Conservation (phyloP, 176 grass and related monocot species). For the Urochloa ruziziensis region DNA sequence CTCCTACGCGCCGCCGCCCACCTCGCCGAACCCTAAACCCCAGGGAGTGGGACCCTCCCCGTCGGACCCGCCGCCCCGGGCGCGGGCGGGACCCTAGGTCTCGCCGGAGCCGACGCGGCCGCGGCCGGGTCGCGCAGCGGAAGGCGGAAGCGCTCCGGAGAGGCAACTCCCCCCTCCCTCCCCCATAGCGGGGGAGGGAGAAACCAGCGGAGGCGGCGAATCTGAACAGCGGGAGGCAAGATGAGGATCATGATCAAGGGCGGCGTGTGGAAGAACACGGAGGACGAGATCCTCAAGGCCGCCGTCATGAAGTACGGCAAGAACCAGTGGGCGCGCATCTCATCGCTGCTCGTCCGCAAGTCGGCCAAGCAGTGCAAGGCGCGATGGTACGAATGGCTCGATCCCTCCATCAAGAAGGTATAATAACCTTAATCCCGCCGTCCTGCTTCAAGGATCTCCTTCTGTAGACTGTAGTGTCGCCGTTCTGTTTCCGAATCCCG, state of each 20-base stretch:
- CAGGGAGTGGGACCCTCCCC: neutral
- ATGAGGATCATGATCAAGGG: constrained; percentile 96
- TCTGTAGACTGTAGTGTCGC: neutral
- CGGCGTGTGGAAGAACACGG: constrained; percentile 88
- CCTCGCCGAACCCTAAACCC: constrained; percentile 16
- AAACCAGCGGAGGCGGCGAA: neutral
- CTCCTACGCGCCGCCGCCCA: neutral
- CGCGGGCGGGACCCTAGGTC: neutral
- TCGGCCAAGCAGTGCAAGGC: constrained; percentile 89
- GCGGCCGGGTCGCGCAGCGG: neutral
- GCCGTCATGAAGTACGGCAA: constrained; percentile 91
- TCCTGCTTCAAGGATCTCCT: neutral
- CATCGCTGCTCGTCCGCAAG: constrained; percentile 78
- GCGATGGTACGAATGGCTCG: constrained; percentile 88
- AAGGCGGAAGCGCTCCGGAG: neutral
- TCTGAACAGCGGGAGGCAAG: constrained; percentile 13
- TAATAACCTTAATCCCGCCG: neutral
- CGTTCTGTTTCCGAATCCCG: neutral
- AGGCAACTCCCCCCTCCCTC: no score
- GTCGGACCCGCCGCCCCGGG: neutral
- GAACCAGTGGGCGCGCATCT: constrained; percentile 87
- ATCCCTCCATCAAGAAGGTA: constrained; percentile 74
- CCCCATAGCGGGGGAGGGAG: constrained; percentile 29
- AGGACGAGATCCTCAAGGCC: constrained; percentile 84
- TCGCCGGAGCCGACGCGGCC: neutral